Evolutionary conservation across 352 stramenopile species (phyloP).

Genomic region (Phytophthora ohioensis): DNA sequence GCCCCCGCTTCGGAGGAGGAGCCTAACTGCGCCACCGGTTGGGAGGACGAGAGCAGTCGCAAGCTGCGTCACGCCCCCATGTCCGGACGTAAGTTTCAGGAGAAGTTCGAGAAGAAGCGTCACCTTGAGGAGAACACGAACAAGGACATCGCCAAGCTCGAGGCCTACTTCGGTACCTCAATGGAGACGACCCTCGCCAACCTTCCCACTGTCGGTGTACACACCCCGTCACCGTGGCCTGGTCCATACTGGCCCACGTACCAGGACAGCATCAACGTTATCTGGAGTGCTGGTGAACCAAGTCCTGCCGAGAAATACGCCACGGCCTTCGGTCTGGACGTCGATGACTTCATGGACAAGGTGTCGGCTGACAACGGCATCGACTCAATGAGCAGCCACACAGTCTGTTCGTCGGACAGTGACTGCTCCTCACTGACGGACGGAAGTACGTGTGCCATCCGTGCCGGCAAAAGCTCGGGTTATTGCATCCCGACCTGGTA

Average conservation of each 20-base stretch:
- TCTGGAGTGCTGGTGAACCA: constrained; percentile 15
- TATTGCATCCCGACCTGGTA: constrained; percentile 56
- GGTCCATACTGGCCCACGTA: constrained; percentile 72
- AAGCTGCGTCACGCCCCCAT: constrained; percentile 32
- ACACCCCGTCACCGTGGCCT: constrained; percentile 45
- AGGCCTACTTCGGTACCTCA: constrained; percentile 33
- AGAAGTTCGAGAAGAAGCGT: constrained; percentile 24
- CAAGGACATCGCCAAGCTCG: constrained; percentile 38
- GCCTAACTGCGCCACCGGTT: constrained; percentile 33
- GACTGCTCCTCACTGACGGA: constrained; percentile 44
- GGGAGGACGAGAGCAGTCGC: constrained; percentile 33
- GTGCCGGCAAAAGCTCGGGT: constrained; percentile 35
- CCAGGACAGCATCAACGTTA: constrained; percentile 73
- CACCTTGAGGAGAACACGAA: constrained; percentile 25
- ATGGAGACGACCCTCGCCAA: constrained; percentile 38
- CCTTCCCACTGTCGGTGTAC: constrained; percentile 26
- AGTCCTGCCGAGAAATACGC: constrained; percentile 60
- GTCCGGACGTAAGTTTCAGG: constrained; percentile 22
- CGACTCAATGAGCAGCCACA: constrained; percentile 38
- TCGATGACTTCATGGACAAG: constrained; percentile 46
- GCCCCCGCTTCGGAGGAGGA: constrained; percentile 23
- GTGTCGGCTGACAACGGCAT: constrained; percentile 50
- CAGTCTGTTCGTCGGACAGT: constrained; percentile 36
- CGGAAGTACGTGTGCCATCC: constrained; percentile 41
- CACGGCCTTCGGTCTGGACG: constrained; percentile 49